Evolutionary conservation across 768 basidiomycete genomes (phyloP).

Genomic region (Tephrocybe rancida): DNA sequence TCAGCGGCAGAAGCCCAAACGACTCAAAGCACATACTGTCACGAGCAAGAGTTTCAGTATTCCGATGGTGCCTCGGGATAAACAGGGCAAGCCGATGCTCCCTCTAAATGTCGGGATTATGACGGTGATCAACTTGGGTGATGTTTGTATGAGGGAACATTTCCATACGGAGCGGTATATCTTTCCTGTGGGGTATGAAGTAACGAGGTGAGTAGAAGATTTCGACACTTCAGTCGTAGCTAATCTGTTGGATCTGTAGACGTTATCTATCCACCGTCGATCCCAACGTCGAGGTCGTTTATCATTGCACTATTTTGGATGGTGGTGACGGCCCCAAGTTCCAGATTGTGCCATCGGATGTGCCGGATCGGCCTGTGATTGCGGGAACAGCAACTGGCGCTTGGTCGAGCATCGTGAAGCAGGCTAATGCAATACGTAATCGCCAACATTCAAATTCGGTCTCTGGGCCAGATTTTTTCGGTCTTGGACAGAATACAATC

Average conservation of each 20-base stretch:
- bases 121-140: slow-evolving; percentile 76
- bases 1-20: slow-evolving; percentile 70
- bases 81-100: slow-evolving; percentile 66
- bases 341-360: slow-evolving; percentile 77
- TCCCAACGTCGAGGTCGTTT: slow-evolving; percentile 66
- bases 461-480: slow-evolving; percentile 89
- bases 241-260: slow-evolving; percentile 35
- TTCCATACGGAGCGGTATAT: slow-evolving; percentile 90
- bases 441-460: slow-evolving; percentile 86
- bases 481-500: slow-evolving; percentile 84
- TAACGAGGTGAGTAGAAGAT: slow-evolving; percentile 58
- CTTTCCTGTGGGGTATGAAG: slow-evolving; percentile 86
- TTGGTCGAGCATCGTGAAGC: slow-evolving; percentile 83
- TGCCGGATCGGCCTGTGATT: slow-evolving; percentile 69
- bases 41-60: slow-evolving; percentile 78
- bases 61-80: slow-evolving; percentile 78
- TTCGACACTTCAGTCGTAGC: neutral
- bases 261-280: slow-evolving; percentile 81
- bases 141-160: slow-evolving; percentile 80
- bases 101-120: slow-evolving; percentile 87
- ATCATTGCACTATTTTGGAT: slow-evolving; percentile 83
- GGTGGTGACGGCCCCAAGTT: slow-evolving; percentile 87
- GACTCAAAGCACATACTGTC: slow-evolving; percentile 80
- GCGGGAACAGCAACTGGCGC: slow-evolving; percentile 90
- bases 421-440: slow-evolving; percentile 80